phyloP scores from a whole-genome alignment of 2,329 filamentous ascomycete species.

The Didymella segeticola region DNA sequence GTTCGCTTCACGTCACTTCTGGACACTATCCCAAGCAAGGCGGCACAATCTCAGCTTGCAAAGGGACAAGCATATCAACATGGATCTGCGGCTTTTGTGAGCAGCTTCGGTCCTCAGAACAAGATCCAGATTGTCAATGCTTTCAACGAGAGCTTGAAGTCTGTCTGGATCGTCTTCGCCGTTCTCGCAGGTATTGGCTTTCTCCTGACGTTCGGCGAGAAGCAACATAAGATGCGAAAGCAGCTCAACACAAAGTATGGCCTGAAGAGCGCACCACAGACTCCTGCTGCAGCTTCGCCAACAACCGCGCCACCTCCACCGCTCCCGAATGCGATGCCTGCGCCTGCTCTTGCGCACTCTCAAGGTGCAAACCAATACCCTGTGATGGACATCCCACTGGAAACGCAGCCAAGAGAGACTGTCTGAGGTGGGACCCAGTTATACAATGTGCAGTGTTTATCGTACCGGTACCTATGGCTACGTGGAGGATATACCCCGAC shows the following conservation, averaged over 20 bases:
- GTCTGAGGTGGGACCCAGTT: not conserved
- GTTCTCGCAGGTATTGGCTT: slow-evolving; percentile 44
- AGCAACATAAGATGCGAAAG: slow-evolving; percentile 48
- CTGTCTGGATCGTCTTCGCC: slow-evolving; percentile 50
- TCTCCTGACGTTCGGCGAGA: slow-evolving; percentile 43
- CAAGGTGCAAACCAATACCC: not conserved
- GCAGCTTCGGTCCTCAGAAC: slow-evolving; percentile 19
- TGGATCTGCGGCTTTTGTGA: slow-evolving; percentile 29
- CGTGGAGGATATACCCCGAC: slow-evolving; percentile 9
- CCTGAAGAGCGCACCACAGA: slow-evolving; percentile 35
- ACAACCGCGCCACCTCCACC: not conserved
- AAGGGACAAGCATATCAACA: slow-evolving; percentile 39
- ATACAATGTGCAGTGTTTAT: not conserved
- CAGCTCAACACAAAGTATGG: slow-evolving; percentile 52
- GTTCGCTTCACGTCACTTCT: slow-evolving; percentile 25
- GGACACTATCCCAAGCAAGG: slow-evolving; percentile 12
- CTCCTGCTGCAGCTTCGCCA: not conserved
- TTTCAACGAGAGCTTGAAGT: slow-evolving; percentile 45
- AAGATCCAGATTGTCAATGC: slow-evolving; percentile 41
- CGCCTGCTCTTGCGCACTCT: not conserved
- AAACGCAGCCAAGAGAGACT: not conserved
- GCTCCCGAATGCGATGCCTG: not conserved
- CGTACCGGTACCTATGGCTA: not conserved
- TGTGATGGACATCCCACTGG: slow-evolving; percentile 2
- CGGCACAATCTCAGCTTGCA: slow-evolving; percentile 12